Conservation (phyloP, 2,329 filamentous ascomycete genomes). For the Bertia moriformis region DNA sequence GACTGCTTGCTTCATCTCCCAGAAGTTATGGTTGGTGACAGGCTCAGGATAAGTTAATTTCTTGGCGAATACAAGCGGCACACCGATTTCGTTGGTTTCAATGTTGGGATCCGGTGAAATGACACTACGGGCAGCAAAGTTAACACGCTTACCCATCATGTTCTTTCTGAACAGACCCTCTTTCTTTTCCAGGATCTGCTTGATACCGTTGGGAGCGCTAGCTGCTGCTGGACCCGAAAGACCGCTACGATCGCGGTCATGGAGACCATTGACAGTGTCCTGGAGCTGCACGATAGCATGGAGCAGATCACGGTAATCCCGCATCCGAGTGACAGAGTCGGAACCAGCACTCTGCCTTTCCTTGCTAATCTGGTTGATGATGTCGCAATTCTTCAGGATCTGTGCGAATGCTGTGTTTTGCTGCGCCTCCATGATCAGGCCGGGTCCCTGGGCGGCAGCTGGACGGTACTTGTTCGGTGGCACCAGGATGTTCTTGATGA, state of each 20-base stretch:
- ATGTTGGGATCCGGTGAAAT: slow-evolving; percentile 98
- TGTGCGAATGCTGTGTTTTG: slow-evolving; percentile 79
- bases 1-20: slow-evolving; percentile 87
- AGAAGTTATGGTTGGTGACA: slow-evolving; percentile 92
- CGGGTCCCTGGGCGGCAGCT: slow-evolving; percentile 61
- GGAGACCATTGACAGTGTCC: slow-evolving; percentile 79
- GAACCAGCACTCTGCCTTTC: slow-evolving; percentile 39
- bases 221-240: slow-evolving; percentile 64
- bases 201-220: slow-evolving; percentile 81
- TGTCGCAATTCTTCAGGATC: slow-evolving; percentile 63
- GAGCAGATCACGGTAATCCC: slow-evolving; percentile 33
- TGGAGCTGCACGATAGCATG: slow-evolving; percentile 74
- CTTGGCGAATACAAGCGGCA: slow-evolving; percentile 91
- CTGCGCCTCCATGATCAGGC: slow-evolving; percentile 72
- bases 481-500: slow-evolving; percentile 71
- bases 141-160: slow-evolving; percentile 99
- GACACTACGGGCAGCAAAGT: slow-evolving; percentile 91
- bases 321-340: slow-evolving; percentile 14
- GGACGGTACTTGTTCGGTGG: slow-evolving; percentile 86
- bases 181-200: slow-evolving; percentile 96
- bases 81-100: slow-evolving; percentile 96
- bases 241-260: slow-evolving; percentile 78
- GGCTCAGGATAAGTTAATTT: slow-evolving; percentile 95
- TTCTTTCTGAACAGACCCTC: slow-evolving; percentile 97
- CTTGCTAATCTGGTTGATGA: slow-evolving; percentile 59